Evolutionary conservation across 495 filamentous ascomycete species (phyloP), one percentile per base, ranked within the genome.

Genomic region (Hyaloscypha bicolor): DNA sequence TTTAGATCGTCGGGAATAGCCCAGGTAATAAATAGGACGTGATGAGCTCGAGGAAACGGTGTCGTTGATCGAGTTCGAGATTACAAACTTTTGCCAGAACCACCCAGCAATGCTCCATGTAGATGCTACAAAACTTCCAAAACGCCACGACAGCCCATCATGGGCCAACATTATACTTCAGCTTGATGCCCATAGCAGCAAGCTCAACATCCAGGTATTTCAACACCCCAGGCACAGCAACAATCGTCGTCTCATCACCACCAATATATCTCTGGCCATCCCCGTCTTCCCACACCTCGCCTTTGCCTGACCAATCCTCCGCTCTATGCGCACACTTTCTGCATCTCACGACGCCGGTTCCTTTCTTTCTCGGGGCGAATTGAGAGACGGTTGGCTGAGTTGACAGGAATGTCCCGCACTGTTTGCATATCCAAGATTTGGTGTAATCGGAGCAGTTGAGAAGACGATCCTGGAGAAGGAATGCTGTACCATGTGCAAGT

Each of bases 401-500:
- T 1, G 90, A 91, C 52, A 97, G 75, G 82, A 99, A 99, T 9
- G 87, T 91, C 31, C 95, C 95, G 73, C 95, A 99, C 58, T 78
- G 77, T 61, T 89, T 87, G 76, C 95, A 99, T 68, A 97, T 89
- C 91, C 93, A 95, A 30, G 93, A 86, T 61, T 87, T 87, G 30
- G 88, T 87, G 76, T 95, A 92, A 76, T 99, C 95, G 56, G 92
- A 96, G 79, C 95, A 99, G 80, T 98, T 97, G 80, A 99, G 85
- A 29, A 99, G 84, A 45, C 95, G 91, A 76, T 99, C 95, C 74
- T 98, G 95, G 16, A 99, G 85, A 33, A 99, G 80, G 84, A 94
- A 97, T 16, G 94, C 94, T 16, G 94, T 91, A 6, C 95, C 95
- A 80, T 99, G 95, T 8, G 95, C 95, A 63, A 99, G 84, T 12